Evolutionary conservation across 768 basidiomycete species (phyloP), one percentile per base, ranked within the genome.

Genomic region (Amanita rubescens): DNA sequence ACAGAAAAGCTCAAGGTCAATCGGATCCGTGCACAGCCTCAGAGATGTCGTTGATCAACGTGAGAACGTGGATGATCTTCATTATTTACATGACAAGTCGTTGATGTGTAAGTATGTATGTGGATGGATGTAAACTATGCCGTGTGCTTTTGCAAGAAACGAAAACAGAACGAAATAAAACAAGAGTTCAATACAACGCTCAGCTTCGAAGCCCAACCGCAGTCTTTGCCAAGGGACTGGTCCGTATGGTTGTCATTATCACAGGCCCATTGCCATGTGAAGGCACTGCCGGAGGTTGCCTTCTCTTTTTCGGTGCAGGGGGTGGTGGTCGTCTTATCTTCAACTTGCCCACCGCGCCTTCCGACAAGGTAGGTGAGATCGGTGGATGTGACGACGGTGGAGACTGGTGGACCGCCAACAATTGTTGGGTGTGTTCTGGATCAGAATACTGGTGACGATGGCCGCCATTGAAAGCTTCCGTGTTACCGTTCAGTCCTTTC

Each of bases 241-340:
- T 74, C 58, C 71, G 68, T 37, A 87, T 85, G 1, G 82, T 72
- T 6, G 81, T 81, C 32, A 87, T 81, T 33, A 78, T 79, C 19
- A 74, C 76, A 8, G n/a, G n/a, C n/a, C 80, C 82, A 24, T 43
- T 37, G 51, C 75, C 75, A 46, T 64, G 71, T 1, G 75, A 67
- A 9, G 88, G 85, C 42, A 84, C 73, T 14, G 87, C 83, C 32
- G 88, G 87, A 1, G 87, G 81, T 59, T 85, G 86, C 61, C 87
- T 70, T 42, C 87, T 74, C 61, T 81, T 81, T 3, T 76, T 76
- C 17, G 85, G 84, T 9, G 82, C 77, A n/a, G 87, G 82, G 0
- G 87, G 83, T 2, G 86, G 77, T 3, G 76, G 70, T 52, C 81
- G 67, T 51, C 77, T 62, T n/a, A 62, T 63, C 33, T 58, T 58